A percentile compares a stretch with the other conserved stretches of the same genome.
phyloP scores from a whole-genome alignment of 768 basidiomycete genomes.

The Trametes villosa region DNA sequence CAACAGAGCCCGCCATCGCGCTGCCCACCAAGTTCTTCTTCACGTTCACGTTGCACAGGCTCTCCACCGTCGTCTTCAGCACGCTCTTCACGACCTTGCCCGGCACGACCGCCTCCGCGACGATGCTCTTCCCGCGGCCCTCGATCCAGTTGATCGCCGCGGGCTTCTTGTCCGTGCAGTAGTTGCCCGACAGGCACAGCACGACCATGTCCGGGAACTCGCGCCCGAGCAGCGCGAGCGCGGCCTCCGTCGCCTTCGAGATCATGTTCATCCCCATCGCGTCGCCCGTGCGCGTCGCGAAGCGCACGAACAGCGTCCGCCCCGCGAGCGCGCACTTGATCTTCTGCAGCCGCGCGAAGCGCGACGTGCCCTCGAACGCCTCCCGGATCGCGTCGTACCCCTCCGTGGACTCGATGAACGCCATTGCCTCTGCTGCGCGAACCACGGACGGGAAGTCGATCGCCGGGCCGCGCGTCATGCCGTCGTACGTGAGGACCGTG shows the following conservation, averaged over 20 bases:
- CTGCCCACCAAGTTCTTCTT: slow-evolving; percentile 99
- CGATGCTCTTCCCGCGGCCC: slow-evolving; percentile 96
- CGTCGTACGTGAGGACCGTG: slow-evolving; percentile 90
- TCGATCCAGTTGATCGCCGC: slow-evolving; percentile 99
- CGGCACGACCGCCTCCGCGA: slow-evolving; percentile 92
- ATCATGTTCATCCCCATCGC: slow-evolving; percentile 99
- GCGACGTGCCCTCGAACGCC: slow-evolving; percentile 93
- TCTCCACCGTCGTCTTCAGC: slow-evolving; percentile 92
- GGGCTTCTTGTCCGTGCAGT: slow-evolving; percentile 99
- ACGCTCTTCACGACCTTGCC: slow-evolving; percentile 88
- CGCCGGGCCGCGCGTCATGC: slow-evolving; percentile 98
- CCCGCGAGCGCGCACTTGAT: slow-evolving; percentile 93
- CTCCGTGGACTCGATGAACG: slow-evolving; percentile 84
- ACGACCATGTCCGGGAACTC: slow-evolving; percentile 92
- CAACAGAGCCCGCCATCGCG: slow-evolving; percentile 97
- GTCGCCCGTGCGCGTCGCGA: slow-evolving; percentile 93
- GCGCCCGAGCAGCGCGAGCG: slow-evolving; percentile 75
- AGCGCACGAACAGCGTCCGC: slow-evolving; percentile 89
- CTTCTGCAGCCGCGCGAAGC: slow-evolving; percentile 85
- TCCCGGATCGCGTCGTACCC: slow-evolving; percentile 76
- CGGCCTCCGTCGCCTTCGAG: slow-evolving; percentile 96
- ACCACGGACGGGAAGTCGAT: slow-evolving; percentile 89
- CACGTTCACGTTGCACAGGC: slow-evolving; percentile 85
- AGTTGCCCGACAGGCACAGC: slow-evolving; percentile 93
- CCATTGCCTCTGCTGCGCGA: slow-evolving; percentile 81